A percentile compares a stretch with the other conserved stretches of the same genome.
Conservation (phyloP, 2,329 filamentous ascomycete species). For the Trichocomaceae sp. region DNA sequence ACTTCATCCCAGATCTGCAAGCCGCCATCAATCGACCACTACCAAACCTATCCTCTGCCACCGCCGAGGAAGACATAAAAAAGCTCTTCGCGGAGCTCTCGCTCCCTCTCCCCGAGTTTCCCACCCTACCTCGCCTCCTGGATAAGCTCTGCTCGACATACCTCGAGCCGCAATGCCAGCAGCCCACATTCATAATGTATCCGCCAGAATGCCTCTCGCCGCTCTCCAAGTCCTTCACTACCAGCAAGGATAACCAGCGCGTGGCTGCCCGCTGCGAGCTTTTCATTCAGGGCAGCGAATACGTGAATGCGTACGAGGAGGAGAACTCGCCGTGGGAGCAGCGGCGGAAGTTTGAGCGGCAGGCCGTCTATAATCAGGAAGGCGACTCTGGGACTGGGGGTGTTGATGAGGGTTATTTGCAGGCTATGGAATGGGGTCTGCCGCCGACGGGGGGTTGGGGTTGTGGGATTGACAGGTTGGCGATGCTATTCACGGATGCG, state of each 20-base stretch:
- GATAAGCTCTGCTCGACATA: constrained; percentile 71
- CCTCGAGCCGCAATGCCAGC: constrained; percentile 67
- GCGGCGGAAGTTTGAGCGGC: constrained; percentile 68
- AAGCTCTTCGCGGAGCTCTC: constrained; percentile 47
- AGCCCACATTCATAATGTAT: constrained; percentile 78
- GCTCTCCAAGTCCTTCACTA: constrained; percentile 75
- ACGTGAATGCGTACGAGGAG: constrained; percentile 97
- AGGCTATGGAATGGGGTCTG: constrained; percentile 77
- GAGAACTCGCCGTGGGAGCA: constrained; percentile 90
- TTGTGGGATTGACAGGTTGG: constrained; percentile 80
- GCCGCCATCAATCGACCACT: constrained; percentile 57
- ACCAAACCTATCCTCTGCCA: constrained; percentile 52
- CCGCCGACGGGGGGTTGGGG: constrained; percentile 98
- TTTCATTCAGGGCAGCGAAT: constrained; percentile 71
- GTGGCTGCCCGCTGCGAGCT: constrained; percentile 80
- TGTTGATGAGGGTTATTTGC: constrained; percentile 74
- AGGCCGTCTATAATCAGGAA: constrained; percentile 43
- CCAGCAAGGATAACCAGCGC: constrained; percentile 54
- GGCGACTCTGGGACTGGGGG: constrained; percentile 43
- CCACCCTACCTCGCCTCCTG: constrained; percentile 63
- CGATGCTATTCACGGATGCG: constrained; percentile 80
- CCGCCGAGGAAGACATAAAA: constrained; percentile 55
- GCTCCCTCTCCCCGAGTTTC: constrained; percentile 45
- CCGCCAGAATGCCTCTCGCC: constrained; percentile 89
- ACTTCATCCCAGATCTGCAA: constrained; percentile 79